phyloP scores from a whole-genome alignment of 441 rosid genomes.

The Brassica balearica region DNA sequence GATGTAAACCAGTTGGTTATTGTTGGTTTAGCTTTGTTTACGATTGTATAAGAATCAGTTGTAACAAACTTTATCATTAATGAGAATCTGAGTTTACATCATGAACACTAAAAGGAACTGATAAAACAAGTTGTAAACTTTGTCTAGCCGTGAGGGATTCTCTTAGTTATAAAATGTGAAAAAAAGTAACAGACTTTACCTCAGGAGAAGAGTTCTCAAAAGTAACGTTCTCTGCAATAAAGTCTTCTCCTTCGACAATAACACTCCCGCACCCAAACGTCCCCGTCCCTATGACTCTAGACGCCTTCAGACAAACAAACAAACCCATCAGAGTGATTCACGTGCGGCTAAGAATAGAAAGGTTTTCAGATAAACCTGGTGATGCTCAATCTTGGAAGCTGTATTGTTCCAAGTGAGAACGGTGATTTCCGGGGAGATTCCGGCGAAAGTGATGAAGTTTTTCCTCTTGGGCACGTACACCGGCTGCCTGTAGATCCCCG shows the following conservation, averaged over 20 bases:
- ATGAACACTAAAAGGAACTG: no score
- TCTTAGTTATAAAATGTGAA: neutral
- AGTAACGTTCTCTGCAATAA: constrained; percentile 94
- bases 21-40: no score
- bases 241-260: constrained; percentile 97
- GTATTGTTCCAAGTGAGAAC: constrained; percentile 87
- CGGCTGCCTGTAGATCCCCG: constrained; percentile 85
- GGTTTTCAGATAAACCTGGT: constrained; percentile 57
- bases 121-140: neutral
- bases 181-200: constrained; percentile 48
- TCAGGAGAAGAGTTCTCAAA: constrained; percentile 94
- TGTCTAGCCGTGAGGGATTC: neutral
- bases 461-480: constrained; percentile 91
- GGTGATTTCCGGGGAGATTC: constrained; percentile 71
- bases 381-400: constrained; percentile 81
- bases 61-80: no score
- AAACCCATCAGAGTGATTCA: constrained; percentile 7
- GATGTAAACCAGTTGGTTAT: no score
- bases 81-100: no score
- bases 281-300: constrained; percentile 87
- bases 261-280: constrained; percentile 94
- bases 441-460: constrained; percentile 88
- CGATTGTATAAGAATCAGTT: no score
- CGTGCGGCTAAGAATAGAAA: neutral
- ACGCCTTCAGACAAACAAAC: constrained; percentile 47